Evolutionary conservation across 257 asterid genomes (phyloP), one percentile per base, ranked within the genome.

Genomic region (Striga asiatica): DNA sequence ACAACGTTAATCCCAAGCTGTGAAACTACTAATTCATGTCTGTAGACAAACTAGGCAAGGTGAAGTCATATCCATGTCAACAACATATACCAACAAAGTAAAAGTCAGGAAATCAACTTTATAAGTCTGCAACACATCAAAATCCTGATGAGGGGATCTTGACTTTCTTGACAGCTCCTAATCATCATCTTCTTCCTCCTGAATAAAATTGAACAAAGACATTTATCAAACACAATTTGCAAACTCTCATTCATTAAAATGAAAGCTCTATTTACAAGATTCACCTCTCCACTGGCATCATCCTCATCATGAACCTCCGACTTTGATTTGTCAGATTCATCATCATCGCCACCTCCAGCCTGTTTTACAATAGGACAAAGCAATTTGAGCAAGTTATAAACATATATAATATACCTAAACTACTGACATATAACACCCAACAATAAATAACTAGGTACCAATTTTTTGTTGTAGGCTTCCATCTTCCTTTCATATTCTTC

Each of bases 391-490:
- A 61, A 48, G 10, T 39, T 14, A 41, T 14, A 3, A 14, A n/a
- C 2, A 34, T 34, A 9, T 3, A 0, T 3, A 37, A 12, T 10
- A 37, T 8, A 35, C n/a, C 2, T 35, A 0, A 35, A 23, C 9
- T n/a, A 56, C 37, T 24, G 16, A 8, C 4, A 24, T 24, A 29
- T 24, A 6, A 23, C 22, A 4, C 1, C 6, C 17, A 12, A 11
- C 27, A 6, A 12, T 4, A 4, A 4, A n/a, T 57, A 17, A 8
- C 17, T 5, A 0, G n/a, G 46, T 65, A 79, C 80, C 80, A 71
- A 8, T 76, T 69, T 79, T 63, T 19, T 65, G 72, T 71, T 76
- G 73, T 79, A 79, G 17, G 76, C 80, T 54, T 54, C 41, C 78
- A 79, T 68, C 53, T 67, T 41, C 12, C 35, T 20, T 2, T 68